Evolutionary conservation across 805 yeast species (phyloP), one percentile per base, ranked within the genome.

Genomic region (Suhomyces faveliae): DNA sequence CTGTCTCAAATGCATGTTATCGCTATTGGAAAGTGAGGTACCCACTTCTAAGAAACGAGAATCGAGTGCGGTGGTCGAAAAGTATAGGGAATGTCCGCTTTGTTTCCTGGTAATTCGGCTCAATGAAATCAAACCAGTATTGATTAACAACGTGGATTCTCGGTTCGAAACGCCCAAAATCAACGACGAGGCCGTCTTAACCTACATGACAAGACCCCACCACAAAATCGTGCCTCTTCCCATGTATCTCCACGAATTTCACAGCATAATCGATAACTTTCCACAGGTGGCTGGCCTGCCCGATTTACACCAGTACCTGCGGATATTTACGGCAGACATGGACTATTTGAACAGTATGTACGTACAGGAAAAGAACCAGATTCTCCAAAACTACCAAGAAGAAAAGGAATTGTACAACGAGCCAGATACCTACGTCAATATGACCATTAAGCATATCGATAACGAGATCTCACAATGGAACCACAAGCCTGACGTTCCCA

Each of bases 1-100:
- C 59, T 94, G 99, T 61, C 75, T 81, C 47, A 81, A 90, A 11
- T 94, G 99, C 64, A 66, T 92, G 24, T 64, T 90, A 47, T 79
- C 90, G 40, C 80, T 87, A 57, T 69, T 89, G 39, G 86, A 80
- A 30, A 81, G 84, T 15, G 76, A 73, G 48, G 64, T 73, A 2
- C 78, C 78, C 1, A 57, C 55, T 17, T 64, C 64, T 44, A 66
- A 70, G 54, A 65, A 70, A 43, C 65, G 68, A 40, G 71, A 71
- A 55, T 52, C 62, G 25, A 56, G 53, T 29, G 74, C 67, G 11
- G 55, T 71, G 19, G 61, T 68, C 57, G 78, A 67, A 51, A 80
- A 77, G 58, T 75, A 77, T 48, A 81, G 81, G 45, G 88, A 82
- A 40, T 91, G 97, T 63, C 97, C 97, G 0, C 65, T 91, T 21